Evolutionary conservation across 208 protist genomes (phyloP).

Genomic region (Novymonas esmeraldas): DNA sequence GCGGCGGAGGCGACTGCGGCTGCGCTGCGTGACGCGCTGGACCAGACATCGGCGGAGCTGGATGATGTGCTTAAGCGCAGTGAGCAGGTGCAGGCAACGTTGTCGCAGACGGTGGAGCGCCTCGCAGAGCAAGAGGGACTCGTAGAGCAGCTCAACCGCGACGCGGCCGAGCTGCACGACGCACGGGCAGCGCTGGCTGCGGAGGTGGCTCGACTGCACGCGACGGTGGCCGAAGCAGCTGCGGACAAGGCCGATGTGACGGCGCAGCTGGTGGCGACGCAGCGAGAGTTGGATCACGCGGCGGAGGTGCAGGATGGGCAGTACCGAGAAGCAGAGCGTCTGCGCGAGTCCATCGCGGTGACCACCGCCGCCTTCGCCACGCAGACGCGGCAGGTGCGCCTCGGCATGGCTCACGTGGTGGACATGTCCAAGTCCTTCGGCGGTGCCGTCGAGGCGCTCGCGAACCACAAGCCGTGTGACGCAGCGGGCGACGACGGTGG

Average conservation of each 20-base stretch:
- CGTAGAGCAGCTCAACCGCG: conserved; percentile 16
- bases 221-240: not conserved
- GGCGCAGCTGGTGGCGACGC: conserved; percentile 7
- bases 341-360: conserved; percentile 3
- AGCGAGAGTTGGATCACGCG: conserved; percentile 19
- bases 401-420: conserved; percentile 6
- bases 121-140: conserved; percentile 5
- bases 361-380: conserved; percentile 1
- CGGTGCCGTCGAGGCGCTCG: not conserved
- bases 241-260: conserved; percentile 2
- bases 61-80: conserved; percentile 13
- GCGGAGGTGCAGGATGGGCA: conserved; percentile 12
- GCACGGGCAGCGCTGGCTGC: not conserved
- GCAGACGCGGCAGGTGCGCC: conserved; percentile 9
- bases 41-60: conserved; percentile 1
- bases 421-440: conserved; percentile 13
- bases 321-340: conserved; percentile 10
- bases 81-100: conserved; percentile 19
- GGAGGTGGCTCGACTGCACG: conserved; percentile 8
- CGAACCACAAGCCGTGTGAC: not conserved
- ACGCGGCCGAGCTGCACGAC: conserved; percentile 2
- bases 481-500: too few species aligned
- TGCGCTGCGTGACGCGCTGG: not conserved
- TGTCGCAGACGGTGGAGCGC: conserved; percentile 1
- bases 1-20: conserved; percentile 1